Conservation (phyloP, 1,139 yeast species). For the Sugiyamaella neomexicana region DNA sequence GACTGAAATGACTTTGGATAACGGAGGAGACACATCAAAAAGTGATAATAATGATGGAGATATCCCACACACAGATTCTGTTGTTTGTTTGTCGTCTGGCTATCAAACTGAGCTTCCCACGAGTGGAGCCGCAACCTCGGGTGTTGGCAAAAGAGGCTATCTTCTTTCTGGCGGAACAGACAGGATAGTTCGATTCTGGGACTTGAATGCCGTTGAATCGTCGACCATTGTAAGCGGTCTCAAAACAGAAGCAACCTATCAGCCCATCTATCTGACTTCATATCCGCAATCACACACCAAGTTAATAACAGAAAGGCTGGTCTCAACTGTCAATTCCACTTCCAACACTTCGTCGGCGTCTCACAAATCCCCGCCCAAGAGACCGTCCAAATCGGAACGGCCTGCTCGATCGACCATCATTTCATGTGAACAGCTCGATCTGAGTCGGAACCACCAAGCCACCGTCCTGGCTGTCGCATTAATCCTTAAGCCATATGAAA, state of each 20-base stretch:
- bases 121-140: neutral
- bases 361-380: slow-evolving; percentile 34
- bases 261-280: slow-evolving; percentile 39
- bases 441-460: slow-evolving; percentile 50
- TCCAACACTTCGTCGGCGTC: slow-evolving; percentile 19
- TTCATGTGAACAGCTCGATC: slow-evolving; percentile 42
- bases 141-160: slow-evolving; percentile 27
- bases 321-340: neutral
- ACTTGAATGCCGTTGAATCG: slow-evolving; percentile 43
- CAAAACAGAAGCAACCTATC: slow-evolving; percentile 30
- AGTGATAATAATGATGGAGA: neutral
- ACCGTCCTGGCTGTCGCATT: slow-evolving; percentile 52
- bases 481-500: slow-evolving; percentile 53
- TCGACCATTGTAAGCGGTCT: slow-evolving; percentile 45
- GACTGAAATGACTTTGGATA: slow-evolving; percentile 1
- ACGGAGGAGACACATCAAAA: neutral
- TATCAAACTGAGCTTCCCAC: slow-evolving; percentile 27
- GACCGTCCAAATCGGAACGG: slow-evolving; percentile 30
- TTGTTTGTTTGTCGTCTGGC: slow-evolving; percentile 34
- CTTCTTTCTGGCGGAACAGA: slow-evolving; percentile 45
- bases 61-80: slow-evolving; percentile 5
- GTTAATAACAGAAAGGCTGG: slow-evolving; percentile 29
- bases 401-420: slow-evolving; percentile 38
- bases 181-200: slow-evolving; percentile 51
- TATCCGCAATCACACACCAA: slow-evolving; percentile 41